Conservation (phyloP, 202 grass and related monocot genomes). For the Dendrocalamus latiflorus region DNA sequence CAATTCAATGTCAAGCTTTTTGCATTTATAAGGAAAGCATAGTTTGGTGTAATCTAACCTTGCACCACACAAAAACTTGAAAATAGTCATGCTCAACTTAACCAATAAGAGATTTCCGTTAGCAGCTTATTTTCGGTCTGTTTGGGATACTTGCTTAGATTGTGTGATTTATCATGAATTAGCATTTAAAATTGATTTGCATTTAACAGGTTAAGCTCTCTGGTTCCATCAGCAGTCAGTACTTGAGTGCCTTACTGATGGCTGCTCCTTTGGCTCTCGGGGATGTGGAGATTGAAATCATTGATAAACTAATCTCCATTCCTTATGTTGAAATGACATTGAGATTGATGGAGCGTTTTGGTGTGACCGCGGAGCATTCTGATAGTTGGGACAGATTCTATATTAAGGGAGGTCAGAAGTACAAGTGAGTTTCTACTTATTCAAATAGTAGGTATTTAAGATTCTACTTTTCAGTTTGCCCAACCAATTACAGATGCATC, state of each 20-base stretch:
- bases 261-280: conserved; percentile 92
- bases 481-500: background rate
- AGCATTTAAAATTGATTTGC: background rate
- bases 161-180: background rate
- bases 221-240: conserved; percentile 98
- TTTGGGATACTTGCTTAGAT: background rate
- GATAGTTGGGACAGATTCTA: conserved; percentile 95
- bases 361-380: conserved; percentile 76
- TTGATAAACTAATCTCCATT: conserved; percentile 96
- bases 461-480: background rate
- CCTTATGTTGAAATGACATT: conserved; percentile 99
- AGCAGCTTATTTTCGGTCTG: background rate
- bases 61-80: background rate
- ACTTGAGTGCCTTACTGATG: conserved; percentile 94
- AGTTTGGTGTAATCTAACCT: background rate
- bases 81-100: background rate
- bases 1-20: background rate
- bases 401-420: conserved; percentile 91
- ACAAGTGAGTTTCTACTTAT: conserved; percentile 49
- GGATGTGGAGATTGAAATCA: conserved; percentile 94
- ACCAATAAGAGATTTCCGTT: background rate
- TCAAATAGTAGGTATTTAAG: background rate
- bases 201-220: conserved; percentile 76
- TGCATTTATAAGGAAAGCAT: background rate
- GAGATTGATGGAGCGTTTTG: conserved; percentile 94